Base-by-base conservation (phyloP, 2,329 filamentous ascomycete species). In the Verticillium alfalfae region DNA sequence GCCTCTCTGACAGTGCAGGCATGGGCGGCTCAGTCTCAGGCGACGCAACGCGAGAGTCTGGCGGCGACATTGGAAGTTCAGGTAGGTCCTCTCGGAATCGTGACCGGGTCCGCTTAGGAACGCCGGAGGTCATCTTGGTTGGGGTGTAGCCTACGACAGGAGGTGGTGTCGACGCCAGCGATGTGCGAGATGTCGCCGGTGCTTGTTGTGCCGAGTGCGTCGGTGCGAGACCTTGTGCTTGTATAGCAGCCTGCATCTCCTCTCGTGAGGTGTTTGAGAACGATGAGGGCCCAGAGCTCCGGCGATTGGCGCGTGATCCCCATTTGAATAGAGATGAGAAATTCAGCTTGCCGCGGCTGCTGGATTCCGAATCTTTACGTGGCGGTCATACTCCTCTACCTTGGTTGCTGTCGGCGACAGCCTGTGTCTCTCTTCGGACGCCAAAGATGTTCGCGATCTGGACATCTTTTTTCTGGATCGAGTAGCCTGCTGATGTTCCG, bases 31-130 rank as follows among this genome's bases (percentile, higher is more conserved):
- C 84, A 12, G 81, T 84, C 67, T 93, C 91, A 1, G 91, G 91
- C 0, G 92, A 93, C 65, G 92, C 89, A 34, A 93, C 79, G 34
- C 90, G 84, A 1, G 93, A 96, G 65, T 92, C 89, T 9, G 93
- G 91, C 10, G 92, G 92, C n/a, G 93, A 95, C 13, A 93, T 75
- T 2, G 92, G 90, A 59, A 92, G 83, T 70, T 97, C 94, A 4
- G 93, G 93, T 13, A 97, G 82, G 70, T 97, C 93, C 77, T 98
- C 94, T 57, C 91, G 86, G 78, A 98, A 98, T 61, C 92, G 93
- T 41, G 93, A 97, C 75, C 91, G 88, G 4, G 92, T 95, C 61
- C 93, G 87, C 69, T 90, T 89, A 6, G 92, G 89, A 6, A 88
- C 72, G 8, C 75, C 76, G 13, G 77, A 72, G 66, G 76, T 79